Evolutionary conservation across 495 filamentous ascomycete species (phyloP), one percentile per base, ranked within the genome.

Genomic region (Penicillium flavigenum): DNA sequence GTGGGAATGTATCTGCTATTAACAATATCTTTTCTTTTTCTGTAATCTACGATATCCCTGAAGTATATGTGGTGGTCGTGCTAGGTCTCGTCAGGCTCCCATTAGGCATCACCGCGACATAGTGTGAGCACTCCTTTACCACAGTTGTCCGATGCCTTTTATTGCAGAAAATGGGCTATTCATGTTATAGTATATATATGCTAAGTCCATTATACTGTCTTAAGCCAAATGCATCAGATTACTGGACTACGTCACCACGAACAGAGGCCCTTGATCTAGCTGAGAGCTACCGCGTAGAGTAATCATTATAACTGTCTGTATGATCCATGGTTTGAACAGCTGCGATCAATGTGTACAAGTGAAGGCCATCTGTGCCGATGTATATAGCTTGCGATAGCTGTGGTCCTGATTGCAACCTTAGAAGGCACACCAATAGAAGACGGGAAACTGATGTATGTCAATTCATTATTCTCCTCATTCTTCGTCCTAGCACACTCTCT

Each of bases 1-100:
- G 43, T 48, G 38, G 24, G 48, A 57, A 61, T 51, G 51, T 34
- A 51, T 47, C 53, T 39, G 32, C 32, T 31, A 26, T 57, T 34
- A 47, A 56, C 16, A 41, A 22, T 24, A 36, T 32, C 4, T 22
- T 41, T 38, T 11, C 12, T 27, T 41, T 8, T 31, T 39, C 8
- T 52, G 36, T 17, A 39, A 9, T 39, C 36, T 39, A 17, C 2
- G 14, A 39, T 39, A 17, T 17, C 7, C 17, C 36, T 39, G 16
- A n/a, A 17, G n/a, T 39, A 39, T 38, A n/a, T 17, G 45, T 4
- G 3, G 10, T 16, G 46, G 29, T 32, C 46, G 10, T 27, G 27
- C 27, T 29, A 8, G 27, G 27, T 2, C 27, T 29, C 27, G 27
- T 29, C 27, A 29, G 27, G 27, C 1, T 29, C 27, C 4, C 26